Evolutionary conservation across 495 filamentous ascomycete genomes (phyloP).

Genomic region (Geopyxis carbonaria): DNA sequence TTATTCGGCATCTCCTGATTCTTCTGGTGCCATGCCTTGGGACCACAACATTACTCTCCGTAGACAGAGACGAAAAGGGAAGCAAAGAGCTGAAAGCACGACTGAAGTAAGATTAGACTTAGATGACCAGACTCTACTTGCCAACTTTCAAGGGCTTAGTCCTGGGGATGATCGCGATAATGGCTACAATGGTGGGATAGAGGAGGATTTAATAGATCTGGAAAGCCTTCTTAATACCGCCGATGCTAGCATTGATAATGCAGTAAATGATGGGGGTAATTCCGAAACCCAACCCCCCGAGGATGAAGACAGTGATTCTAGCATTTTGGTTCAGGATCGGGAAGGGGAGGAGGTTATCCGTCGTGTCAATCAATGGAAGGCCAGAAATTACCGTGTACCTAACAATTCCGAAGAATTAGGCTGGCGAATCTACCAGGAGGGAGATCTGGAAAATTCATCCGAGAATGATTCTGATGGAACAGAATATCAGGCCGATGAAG

Average conservation of each 20-base stretch:
- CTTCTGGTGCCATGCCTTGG: not conserved
- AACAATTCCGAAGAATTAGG: too few species aligned
- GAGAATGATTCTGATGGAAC: not conserved
- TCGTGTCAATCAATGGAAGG: too few species aligned
- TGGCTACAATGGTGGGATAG: conserved; percentile 1
- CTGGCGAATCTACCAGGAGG: too few species aligned
- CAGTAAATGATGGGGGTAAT: too few species aligned
- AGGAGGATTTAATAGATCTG: not conserved
- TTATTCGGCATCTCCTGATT: conserved; percentile 10
- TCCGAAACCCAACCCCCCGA: not conserved
- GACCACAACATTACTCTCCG: conserved; percentile 2
- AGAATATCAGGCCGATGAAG: not conserved
- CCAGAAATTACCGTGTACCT: too few species aligned
- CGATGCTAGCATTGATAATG: too few species aligned
- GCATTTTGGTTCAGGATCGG: too few species aligned
- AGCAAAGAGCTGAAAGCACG: conserved; percentile 1
- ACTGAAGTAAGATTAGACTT: too few species aligned
- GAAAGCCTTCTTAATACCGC: too few species aligned
- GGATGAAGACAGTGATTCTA: too few species aligned
- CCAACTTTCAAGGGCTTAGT: not conserved
- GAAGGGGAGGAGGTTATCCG: too few species aligned
- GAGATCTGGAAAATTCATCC: not conserved
- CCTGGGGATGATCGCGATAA: not conserved
- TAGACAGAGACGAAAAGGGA: conserved; percentile 2
- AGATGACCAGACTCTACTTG: not conserved